Evolutionary conservation across 2,329 filamentous ascomycete genomes (phyloP), one percentile per base, ranked within the genome.

Genomic region (Myriosclerotinia curreyana): DNA sequence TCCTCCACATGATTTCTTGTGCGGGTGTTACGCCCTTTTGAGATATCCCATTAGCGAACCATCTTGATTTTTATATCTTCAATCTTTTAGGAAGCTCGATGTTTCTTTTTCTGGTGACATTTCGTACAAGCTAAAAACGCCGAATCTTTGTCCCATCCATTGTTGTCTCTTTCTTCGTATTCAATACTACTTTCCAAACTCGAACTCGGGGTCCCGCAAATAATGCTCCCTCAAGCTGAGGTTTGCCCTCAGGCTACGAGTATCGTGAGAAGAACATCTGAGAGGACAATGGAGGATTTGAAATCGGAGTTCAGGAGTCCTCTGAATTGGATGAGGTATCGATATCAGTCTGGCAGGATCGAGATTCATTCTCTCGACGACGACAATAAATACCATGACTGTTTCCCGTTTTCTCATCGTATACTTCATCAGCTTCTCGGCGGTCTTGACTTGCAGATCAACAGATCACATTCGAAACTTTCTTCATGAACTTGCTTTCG

Each of bases 171-270:
- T 34, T 5, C 9, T 46, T 56, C 11, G 25, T 25, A 31, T 44
- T 5, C 40, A 34, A 56, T 46, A 46, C 40, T n/a, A 56, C 54
- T 46, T 56, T 46, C 25, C 25, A 9, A 56, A 56, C 25, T 44
- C 20, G 40, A 56, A 56, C 40, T 56, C 54, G 54, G 54, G 54
- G 54, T 56, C 38, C 54, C 40, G 40, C 34, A 56, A 56, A 25
- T 3, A 56, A 44, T 34, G 25, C n/a, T 34, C n/a, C 54, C 40
- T 46, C 54, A 34, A 46, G 40, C 54, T 44, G 25, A 5, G 42
- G 40, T 14, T 56, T 56, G 40, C 40, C 17, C 20, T 46, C 25
- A 44, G 42, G 20, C 31, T 20, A 22, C n/a, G 25, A 56, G 28
- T 7, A 22, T 56, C 20, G 25, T 46, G 40, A 56, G 15, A 8